Conservation (phyloP, 306 rosid genomes). For the Urtica urens region DNA sequence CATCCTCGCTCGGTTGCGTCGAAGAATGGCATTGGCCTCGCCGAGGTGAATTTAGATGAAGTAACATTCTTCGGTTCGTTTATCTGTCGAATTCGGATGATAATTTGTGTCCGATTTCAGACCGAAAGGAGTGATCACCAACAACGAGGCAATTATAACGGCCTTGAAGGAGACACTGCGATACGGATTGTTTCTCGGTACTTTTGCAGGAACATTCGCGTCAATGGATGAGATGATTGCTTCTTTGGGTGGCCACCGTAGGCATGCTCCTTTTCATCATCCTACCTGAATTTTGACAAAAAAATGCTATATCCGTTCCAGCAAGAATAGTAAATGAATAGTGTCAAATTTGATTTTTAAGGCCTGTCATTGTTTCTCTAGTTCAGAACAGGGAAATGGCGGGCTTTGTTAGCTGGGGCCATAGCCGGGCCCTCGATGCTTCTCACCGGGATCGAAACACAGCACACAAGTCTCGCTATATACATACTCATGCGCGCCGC, state of each 20-base stretch:
- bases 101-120: conserved; percentile 18
- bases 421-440: conserved; percentile 92
- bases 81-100: not conserved
- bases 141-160: conserved; percentile 49
- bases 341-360: not conserved
- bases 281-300: too few relatives aligned
- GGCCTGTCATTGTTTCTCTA: conserved; percentile 11
- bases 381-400: conserved; percentile 93
- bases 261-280: conserved; percentile 67
- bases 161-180: conserved; percentile 85
- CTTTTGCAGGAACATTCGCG: conserved; percentile 84
- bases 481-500: conserved; percentile 94
- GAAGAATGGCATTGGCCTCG: conserved; percentile 51
- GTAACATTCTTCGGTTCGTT: not conserved
- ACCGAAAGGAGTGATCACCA: conserved; percentile 45
- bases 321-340: not conserved
- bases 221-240: conserved; percentile 72
- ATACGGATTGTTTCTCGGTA: conserved; percentile 82
- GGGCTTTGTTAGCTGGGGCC: conserved; percentile 90
- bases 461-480: conserved; percentile 82
- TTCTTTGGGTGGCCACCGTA: conserved; percentile 68
- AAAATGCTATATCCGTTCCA: too few relatives aligned
- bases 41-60: conserved; percentile 19
- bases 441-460: conserved; percentile 69
- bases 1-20: conserved; percentile 55